Conservation (phyloP, 306 rosid genomes). For the Corylus avellana region DNA sequence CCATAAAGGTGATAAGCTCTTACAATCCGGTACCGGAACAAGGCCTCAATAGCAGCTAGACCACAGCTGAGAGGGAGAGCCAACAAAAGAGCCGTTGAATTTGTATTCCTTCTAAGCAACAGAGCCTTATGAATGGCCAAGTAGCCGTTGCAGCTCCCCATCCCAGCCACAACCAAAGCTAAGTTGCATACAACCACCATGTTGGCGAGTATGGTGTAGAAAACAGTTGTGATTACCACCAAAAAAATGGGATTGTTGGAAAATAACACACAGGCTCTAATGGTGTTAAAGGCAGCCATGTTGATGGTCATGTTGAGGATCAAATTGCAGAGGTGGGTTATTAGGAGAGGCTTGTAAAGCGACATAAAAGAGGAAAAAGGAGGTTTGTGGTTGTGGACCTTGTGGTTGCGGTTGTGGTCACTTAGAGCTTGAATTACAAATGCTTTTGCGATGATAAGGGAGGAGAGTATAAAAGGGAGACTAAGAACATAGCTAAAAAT, state of each 20-base stretch:
- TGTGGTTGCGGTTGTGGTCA: background rate
- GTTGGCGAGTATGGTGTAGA: slow-evolving; percentile 3
- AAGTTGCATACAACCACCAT: slow-evolving; percentile 5
- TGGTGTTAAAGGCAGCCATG: slow-evolving; percentile 7
- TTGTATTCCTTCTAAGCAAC: background rate
- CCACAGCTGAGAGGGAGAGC: slow-evolving; percentile 1
- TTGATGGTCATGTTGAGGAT: slow-evolving; percentile 6
- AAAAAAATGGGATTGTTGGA: background rate
- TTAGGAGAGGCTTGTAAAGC: slow-evolving; percentile 9
- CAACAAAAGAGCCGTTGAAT: slow-evolving; percentile 1
- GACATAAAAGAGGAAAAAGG: background rate
- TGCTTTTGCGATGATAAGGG: background rate
- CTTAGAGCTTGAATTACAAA: background rate
- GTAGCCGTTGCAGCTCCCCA: background rate
- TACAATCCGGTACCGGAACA: slow-evolving; percentile 5
- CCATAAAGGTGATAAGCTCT: background rate
- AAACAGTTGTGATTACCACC: background rate
- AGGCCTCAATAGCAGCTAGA: slow-evolving; percentile 7
- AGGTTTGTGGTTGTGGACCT: background rate
- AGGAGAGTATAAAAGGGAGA: slow-evolving; percentile 1
- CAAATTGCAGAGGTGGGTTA: slow-evolving; percentile 7
- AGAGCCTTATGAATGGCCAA: slow-evolving; percentile 3
- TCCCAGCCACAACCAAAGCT: slow-evolving; percentile 11
- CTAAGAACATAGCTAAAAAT: background rate
- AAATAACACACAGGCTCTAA: background rate